phyloP scores from a whole-genome alignment of 441 rosid genomes.

The Syzygium syzygioides region DNA sequence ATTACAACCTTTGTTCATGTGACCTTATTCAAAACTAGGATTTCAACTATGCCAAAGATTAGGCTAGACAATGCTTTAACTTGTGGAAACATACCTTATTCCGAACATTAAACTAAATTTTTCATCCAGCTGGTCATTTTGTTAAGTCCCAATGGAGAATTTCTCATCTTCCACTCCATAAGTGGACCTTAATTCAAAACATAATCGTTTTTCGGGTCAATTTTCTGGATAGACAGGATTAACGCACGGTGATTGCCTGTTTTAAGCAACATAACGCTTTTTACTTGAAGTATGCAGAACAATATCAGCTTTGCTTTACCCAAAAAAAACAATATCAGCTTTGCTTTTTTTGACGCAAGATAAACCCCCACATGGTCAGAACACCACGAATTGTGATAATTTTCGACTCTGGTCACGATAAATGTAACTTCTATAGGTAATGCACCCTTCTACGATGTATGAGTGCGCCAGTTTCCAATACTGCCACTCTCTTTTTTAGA shows the following conservation, averaged over 20 bases:
- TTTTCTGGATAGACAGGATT: not conserved
- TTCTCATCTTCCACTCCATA: not conserved
- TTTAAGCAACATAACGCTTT: not conserved
- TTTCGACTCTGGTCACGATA: not conserved
- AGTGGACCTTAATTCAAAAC: not conserved
- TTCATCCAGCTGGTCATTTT: not conserved
- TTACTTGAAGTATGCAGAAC: not conserved
- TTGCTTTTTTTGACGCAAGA: not conserved
- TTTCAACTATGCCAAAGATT: not conserved
- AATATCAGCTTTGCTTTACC: no score
- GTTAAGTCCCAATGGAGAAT: not conserved
- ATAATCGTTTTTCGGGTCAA: not conserved
- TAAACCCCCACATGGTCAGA: not conserved
- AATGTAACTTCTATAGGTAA: not conserved
- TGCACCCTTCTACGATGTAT: not conserved
- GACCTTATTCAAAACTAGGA: no score
- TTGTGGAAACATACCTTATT: not conserved
- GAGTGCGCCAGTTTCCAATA: not conserved
- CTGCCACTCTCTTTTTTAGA: not conserved
- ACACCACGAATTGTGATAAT: not conserved
- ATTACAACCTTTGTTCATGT: not conserved
- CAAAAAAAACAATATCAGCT: no score
- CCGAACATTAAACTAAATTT: not conserved
- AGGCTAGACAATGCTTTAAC: not conserved
- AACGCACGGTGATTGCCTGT: not conserved